phyloP scores from a whole-genome alignment of 106 monocot genomes.

The Platanthera zijinensis region DNA sequence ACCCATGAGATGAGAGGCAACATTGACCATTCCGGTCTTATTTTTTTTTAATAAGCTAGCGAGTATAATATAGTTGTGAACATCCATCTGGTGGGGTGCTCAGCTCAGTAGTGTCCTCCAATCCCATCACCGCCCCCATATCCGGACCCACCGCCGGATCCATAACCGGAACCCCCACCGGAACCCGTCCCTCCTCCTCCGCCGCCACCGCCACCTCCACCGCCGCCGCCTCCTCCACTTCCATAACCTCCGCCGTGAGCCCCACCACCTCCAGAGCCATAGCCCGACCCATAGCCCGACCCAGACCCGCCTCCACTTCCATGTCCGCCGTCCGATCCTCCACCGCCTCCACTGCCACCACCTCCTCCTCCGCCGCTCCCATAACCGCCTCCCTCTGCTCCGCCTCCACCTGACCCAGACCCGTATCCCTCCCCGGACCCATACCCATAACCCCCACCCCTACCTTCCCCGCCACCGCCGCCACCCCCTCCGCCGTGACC shows the following conservation, averaged over 20 bases:
- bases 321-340: background rate
- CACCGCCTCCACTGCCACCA: background rate
- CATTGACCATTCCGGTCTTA: too few relatives aligned
- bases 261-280: constrained; percentile 8
- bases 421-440: constrained; percentile 1
- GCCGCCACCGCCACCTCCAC: constrained; percentile 7
- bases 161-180: constrained; percentile 2
- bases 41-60: too few relatives aligned
- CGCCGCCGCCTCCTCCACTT: background rate
- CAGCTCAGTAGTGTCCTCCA: too few relatives aligned
- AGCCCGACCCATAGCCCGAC: constrained; percentile 20
- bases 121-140: background rate
- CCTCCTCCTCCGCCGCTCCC: constrained; percentile 10
- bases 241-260: constrained; percentile 11
- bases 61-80: too few relatives aligned
- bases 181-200: constrained; percentile 6
- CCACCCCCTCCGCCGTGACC: background rate
- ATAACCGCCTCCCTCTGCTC: background rate
- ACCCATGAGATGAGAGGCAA: too few relatives aligned
- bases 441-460: background rate
- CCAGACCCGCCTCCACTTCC: constrained; percentile 9
- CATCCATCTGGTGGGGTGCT: too few relatives aligned
- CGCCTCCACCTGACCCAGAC: background rate
- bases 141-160: constrained; percentile 7
- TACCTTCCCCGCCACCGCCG: background rate